A percentile compares a stretch with the other conserved stretches of the same genome.
phyloP scores from a whole-genome alignment of 192 early-diverging fungal genomes.

The Podila epigama region DNA sequence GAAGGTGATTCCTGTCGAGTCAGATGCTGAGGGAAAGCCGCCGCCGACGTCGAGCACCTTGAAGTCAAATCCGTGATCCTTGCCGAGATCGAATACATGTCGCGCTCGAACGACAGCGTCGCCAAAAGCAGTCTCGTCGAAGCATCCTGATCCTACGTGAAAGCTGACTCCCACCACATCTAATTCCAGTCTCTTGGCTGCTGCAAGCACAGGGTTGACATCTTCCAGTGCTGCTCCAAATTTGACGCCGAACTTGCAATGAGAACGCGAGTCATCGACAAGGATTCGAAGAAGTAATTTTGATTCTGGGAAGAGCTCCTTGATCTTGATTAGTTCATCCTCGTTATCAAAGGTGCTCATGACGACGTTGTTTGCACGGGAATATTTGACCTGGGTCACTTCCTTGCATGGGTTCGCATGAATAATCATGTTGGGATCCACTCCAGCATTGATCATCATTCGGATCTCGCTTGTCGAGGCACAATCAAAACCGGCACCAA shows the following conservation, averaged over 20 bases:
- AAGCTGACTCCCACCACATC: conserved; percentile 92
- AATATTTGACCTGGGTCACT: conserved; percentile 90
- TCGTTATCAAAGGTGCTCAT: conserved; percentile 99
- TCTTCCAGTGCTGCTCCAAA: conserved; percentile 89
- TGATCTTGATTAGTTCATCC: conserved; percentile 96
- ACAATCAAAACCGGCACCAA: conserved; percentile 96
- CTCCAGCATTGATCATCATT: conserved; percentile 75
- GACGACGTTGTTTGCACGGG: conserved; percentile 73
- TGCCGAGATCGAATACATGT: conserved; percentile 89
- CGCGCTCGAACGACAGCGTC: conserved; percentile 91
- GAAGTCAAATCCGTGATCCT: conserved; percentile 76
- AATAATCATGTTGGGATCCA: conserved; percentile 81
- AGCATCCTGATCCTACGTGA: conserved; percentile 97
- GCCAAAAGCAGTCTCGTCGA: conserved; percentile 84
- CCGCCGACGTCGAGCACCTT: conserved; percentile 88
- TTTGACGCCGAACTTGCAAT: conserved; percentile 94
- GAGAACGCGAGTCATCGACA: conserved; percentile 91
- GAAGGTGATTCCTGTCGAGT: conserved; percentile 81
- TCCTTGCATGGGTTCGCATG: conserved; percentile 99
- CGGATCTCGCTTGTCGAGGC: conserved; percentile 94
- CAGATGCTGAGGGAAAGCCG: conserved; percentile 90
- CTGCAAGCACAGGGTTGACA: conserved; percentile 70
- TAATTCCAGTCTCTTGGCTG: conserved; percentile 81
- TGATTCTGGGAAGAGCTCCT: conserved; percentile 79
- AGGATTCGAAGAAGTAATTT: conserved; percentile 91